These are phyloP conservation scores for Phytophthora hybrid DNA, from an alignment of 352 stramenopile species.

Conservation along the genomic window DNA sequence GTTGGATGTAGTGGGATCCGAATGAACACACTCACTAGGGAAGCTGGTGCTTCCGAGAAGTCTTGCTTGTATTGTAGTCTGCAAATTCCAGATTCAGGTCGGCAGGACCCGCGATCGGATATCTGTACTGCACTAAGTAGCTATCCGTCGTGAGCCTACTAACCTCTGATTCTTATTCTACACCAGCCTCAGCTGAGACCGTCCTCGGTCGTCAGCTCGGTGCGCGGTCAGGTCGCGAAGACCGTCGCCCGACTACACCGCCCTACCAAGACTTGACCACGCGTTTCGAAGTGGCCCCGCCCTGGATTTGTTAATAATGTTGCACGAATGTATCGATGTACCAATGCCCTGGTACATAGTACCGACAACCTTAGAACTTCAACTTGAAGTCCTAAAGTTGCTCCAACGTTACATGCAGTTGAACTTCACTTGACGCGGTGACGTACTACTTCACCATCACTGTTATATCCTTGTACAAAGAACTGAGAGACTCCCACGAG, in stretches of 20 bases:
- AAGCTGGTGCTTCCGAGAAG: not conserved
- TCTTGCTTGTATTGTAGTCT: not conserved
- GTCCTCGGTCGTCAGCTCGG: conserved; percentile 2
- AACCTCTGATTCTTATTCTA: conserved; percentile 5
- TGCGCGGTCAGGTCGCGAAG: conserved; percentile 13
- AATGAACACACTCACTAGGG: conserved; percentile 2
- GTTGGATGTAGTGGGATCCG: conserved; percentile 4
- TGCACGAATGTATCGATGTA: not conserved
- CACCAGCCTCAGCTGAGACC: not conserved
- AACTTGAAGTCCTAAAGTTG: conserved; percentile 2
- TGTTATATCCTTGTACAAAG: conserved; percentile 8
- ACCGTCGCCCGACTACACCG: conserved; percentile 16
- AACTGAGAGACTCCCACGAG: conserved; percentile 10
- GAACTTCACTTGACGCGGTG: not conserved
- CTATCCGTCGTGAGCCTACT: not conserved
- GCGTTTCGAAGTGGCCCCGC: not conserved
- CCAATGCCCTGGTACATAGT: not conserved
- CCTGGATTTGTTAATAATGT: conserved; percentile 1
- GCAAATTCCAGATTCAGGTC: not conserved
- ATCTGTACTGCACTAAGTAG: not conserved
- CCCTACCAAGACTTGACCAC: conserved; percentile 6
- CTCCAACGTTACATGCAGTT: conserved; percentile 5
- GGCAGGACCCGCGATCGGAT: not conserved
- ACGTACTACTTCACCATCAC: conserved; percentile 13
- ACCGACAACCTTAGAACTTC: not conserved